Conservation (phyloP, 345 rosid genomes). For the Moricandia moricandioides region DNA sequence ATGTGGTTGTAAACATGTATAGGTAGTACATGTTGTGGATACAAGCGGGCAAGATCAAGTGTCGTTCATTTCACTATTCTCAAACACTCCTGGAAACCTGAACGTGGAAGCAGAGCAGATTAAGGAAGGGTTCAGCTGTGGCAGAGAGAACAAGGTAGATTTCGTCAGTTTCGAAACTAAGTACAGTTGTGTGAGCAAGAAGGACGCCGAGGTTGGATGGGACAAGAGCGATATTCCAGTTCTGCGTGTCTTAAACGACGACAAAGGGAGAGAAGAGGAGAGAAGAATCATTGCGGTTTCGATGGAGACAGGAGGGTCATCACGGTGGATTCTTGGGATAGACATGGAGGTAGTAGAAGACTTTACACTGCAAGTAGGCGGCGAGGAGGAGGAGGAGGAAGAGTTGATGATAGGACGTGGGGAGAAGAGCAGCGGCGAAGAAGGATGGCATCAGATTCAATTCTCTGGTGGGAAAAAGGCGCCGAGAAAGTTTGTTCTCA, state of each 20-base stretch:
- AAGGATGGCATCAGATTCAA: conserved; percentile 83
- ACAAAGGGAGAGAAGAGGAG: conserved; percentile 29
- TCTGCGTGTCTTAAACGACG: conserved; percentile 47
- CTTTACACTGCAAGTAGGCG: conserved; percentile 51
- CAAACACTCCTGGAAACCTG: conserved; percentile 85
- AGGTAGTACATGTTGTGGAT: conserved; percentile 93
- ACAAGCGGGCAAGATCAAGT: conserved; percentile 52
- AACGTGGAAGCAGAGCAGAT: conserved; percentile 63
- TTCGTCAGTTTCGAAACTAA: conserved; percentile 65
- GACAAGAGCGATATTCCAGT: conserved; percentile 58
- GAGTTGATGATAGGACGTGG: conserved; percentile 59
- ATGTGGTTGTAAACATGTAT: conserved; percentile 20
- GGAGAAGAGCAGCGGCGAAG: conserved; percentile 41
- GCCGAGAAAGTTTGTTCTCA: conserved; percentile 54
- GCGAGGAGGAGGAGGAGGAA: conserved; percentile 26
- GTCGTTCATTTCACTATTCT: conserved; percentile 65
- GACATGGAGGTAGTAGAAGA: conserved; percentile 72
- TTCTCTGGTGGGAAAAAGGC: conserved; percentile 77
- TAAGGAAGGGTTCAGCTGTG: conserved; percentile 69
- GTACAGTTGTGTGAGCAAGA: conserved; percentile 69
- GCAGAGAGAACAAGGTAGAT: conserved; percentile 70
- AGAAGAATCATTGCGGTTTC: conserved; percentile 48
- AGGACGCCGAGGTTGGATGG: conserved; percentile 68
- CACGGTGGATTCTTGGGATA: conserved; percentile 85
- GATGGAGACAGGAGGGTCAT: conserved; percentile 63